Conservation (phyloP, 495 filamentous ascomycete genomes). For the Penicillium herquei region DNA sequence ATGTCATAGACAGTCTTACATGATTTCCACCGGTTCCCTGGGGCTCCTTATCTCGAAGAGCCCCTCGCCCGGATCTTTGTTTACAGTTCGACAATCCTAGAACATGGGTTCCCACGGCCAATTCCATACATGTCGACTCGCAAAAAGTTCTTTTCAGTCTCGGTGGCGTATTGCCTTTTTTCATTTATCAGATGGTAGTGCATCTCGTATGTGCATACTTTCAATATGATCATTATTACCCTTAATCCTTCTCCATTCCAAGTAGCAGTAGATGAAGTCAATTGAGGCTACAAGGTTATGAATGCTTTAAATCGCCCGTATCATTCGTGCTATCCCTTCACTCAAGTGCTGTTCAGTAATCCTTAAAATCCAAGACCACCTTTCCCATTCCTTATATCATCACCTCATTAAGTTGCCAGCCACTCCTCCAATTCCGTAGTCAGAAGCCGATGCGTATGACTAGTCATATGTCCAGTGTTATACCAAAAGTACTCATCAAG, state of each 20-base stretch:
- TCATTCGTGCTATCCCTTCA: no score
- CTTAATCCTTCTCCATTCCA: not conserved
- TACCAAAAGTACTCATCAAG: slow-evolving; percentile 53
- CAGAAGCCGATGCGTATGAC: slow-evolving; percentile 40
- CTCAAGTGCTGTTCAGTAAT: no score
- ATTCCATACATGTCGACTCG: slow-evolving; percentile 31
- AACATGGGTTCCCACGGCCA: slow-evolving; percentile 14
- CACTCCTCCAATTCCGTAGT: slow-evolving; percentile 27
- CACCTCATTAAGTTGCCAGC: slow-evolving; percentile 12
- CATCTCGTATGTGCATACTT: slow-evolving; percentile 22
- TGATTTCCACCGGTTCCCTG: slow-evolving; percentile 22
- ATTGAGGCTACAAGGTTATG: not conserved
- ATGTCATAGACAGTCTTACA: slow-evolving; percentile 46
- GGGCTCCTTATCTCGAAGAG: slow-evolving; percentile 5
- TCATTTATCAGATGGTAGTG: slow-evolving; percentile 1
- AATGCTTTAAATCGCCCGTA: not conserved
- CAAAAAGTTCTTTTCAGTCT: slow-evolving; percentile 23
- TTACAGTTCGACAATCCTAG: slow-evolving; percentile 11
- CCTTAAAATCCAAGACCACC: not conserved
- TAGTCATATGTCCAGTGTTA: slow-evolving; percentile 51
- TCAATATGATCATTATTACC: slow-evolving; percentile 12
- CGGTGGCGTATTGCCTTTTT: not conserved
- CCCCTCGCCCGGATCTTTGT: slow-evolving; percentile 9
- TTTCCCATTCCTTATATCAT: not conserved
- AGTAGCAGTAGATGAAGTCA: not conserved